Percentiles rank a stretch among this genome's conserved stretches.
These are phyloP conservation scores for Apiospora saccharicola DNA, from an alignment of 2,329 filamentous ascomycete species.

Conservation along the genomic window DNA sequence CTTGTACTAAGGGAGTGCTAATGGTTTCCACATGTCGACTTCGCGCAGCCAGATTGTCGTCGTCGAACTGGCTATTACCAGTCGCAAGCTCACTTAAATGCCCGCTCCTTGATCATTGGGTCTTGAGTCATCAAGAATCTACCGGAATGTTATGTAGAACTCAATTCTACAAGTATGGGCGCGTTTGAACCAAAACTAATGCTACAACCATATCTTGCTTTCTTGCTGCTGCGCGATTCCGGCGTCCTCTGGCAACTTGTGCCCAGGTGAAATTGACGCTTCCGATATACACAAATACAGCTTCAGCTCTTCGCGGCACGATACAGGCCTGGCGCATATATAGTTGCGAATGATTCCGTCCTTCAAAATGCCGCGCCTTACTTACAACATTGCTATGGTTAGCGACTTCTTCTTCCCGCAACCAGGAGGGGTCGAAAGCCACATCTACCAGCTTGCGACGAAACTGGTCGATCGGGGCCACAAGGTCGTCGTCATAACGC, in stretches of 20 bases:
- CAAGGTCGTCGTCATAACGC: conserved; percentile 97
- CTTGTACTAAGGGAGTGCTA: neutral
- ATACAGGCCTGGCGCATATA: neutral
- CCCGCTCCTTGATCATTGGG: neutral
- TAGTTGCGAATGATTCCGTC: neutral
- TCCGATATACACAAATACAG: neutral
- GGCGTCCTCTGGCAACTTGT: neutral
- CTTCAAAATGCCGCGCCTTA: conserved; percentile 58
- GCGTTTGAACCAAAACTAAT: neutral
- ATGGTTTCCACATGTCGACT: neutral
- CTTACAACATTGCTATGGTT: conserved; percentile 85
- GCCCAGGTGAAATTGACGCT: neutral
- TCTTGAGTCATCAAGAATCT: too few species aligned
- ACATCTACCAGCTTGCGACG: conserved; percentile 96
- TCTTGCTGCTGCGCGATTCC: neutral
- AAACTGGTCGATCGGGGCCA: conserved; percentile 98
- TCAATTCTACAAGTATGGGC: neutral
- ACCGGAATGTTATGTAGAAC: neutral
- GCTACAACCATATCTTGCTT: neutral
- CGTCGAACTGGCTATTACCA: neutral
- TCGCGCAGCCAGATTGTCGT: neutral
- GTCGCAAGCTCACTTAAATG: neutral
- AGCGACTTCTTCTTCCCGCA: conserved; percentile 99
- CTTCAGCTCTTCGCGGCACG: neutral
- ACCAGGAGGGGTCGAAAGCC: conserved; percentile 94